Percentiles rank a stretch among this genome's conserved stretches.
phyloP scores from a whole-genome alignment of 768 basidiomycete genomes.

The Kwoniella botswanensis region DNA sequence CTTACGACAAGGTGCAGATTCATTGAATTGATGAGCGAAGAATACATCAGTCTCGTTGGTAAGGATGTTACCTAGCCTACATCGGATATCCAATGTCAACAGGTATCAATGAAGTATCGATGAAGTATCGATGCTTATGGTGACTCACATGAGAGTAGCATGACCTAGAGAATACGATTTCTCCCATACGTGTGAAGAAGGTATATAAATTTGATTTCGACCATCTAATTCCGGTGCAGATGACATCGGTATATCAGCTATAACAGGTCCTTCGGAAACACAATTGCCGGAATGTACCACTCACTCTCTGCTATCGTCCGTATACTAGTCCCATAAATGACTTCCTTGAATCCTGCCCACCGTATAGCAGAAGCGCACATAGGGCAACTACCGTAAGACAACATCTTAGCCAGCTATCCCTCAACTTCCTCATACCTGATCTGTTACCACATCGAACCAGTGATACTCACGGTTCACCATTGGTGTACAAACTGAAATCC shows the following conservation, averaged over 20 bases:
- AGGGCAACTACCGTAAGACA: slow-evolving; percentile 18
- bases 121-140: too few species aligned
- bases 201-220: slow-evolving; percentile 51
- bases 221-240: slow-evolving; percentile 23
- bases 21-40: slow-evolving; percentile 42
- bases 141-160: slow-evolving; percentile 34
- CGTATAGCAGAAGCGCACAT: slow-evolving; percentile 46
- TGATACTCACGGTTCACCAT: slow-evolving; percentile 47
- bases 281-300: not conserved
- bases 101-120: not conserved
- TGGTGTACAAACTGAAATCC: slow-evolving; percentile 45
- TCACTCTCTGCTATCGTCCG: slow-evolving; percentile 42
- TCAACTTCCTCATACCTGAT: too few species aligned
- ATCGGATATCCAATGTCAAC: not conserved
- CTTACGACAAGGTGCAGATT: slow-evolving; percentile 38
- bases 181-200: slow-evolving; percentile 43
- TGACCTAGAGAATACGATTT: slow-evolving; percentile 44
- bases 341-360: slow-evolving; percentile 51
- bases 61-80: slow-evolving; percentile 35
- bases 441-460: too few species aligned
- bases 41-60: slow-evolving; percentile 42
- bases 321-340: slow-evolving; percentile 46
- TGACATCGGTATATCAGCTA: too few species aligned
- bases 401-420: not conserved
- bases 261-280: too few species aligned